Evolutionary conservation across 768 basidiomycete species (phyloP), one percentile per base, ranked within the genome.

Genomic region (Lactarius akahatsu): DNA sequence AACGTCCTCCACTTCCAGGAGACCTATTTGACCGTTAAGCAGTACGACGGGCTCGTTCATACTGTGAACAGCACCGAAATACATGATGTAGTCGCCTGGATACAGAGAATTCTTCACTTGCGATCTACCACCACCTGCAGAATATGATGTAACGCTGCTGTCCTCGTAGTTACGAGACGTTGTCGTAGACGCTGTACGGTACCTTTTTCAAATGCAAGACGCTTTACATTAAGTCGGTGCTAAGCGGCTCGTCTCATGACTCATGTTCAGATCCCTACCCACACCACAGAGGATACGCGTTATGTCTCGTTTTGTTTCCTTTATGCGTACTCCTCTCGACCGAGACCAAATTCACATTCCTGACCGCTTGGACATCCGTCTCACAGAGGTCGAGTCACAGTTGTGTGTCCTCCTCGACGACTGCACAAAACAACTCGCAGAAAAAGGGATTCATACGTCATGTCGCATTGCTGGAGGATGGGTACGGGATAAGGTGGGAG

Each of bases 391-490:
- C 3, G 96, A 98, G 77, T 78, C 82, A 63, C 78, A 78, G 36
- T 80, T 98, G 52, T 94, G 92, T 76, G 74, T 78, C 3, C 81
- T 96, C n/a, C 82, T 98, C 61, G 88, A 96, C 73, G 87, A 88
- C 65, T 97, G 91, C 74, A 85, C 88, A 7, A 77, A 74, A 16
- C 78, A 83, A 70, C 78, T 89, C 70, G 82, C 80, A 64, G 75
- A 79, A 40, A 80, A 85, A 59, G 82, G 81, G 11, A 80, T 86
- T 26, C 76, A 77, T 5, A 87, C 86, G 0, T 82, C 85, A 1
- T 96, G 96, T 74, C 84, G 97, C 70, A 92, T 99, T 57, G 97
- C 95, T 13, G 97, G 97, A 20, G 97, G 97, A 23, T 99, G 97
- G 97, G 97, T 98, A 55, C 82, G 97, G 73, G 97, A 99, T 77